phyloP scores from a whole-genome alignment of 148 eudicot genomes.

The Fagopyrum tataricum region DNA sequence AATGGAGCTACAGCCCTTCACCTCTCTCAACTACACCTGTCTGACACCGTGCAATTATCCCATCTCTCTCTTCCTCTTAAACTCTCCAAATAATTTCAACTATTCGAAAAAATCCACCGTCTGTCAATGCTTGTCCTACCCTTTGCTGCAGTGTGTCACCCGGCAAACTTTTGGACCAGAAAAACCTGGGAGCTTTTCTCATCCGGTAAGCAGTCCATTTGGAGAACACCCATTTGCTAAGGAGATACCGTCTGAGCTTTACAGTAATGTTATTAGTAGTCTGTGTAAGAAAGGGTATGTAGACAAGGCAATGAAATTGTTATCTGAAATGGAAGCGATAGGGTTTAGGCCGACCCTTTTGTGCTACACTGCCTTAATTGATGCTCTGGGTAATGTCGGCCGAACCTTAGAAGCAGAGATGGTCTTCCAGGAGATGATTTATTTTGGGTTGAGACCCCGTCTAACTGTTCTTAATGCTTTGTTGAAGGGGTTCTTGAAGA shows the following conservation, averaged over 20 bases:
- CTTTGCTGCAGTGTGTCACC: slow-evolving; percentile 13
- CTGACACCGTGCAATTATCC: neutral
- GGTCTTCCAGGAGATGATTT: slow-evolving; percentile 63
- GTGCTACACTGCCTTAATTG: slow-evolving; percentile 47
- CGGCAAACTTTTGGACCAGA: neutral
- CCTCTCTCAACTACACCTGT: neutral
- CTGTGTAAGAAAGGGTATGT: slow-evolving; percentile 41
- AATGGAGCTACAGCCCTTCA: neutral
- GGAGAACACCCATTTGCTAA: slow-evolving; percentile 24
- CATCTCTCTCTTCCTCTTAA: slow-evolving; percentile 2
- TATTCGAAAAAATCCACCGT: neutral
- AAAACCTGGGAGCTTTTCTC: slow-evolving; percentile 11
- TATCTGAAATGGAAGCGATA: slow-evolving; percentile 73
- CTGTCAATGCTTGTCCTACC: slow-evolving; percentile 11
- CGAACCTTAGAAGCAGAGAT: slow-evolving; percentile 85
- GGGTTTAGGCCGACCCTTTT: slow-evolving; percentile 39
- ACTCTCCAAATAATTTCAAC: neutral
- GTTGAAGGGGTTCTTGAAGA: slow-evolving; percentile 64
- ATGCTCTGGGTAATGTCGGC: slow-evolving; percentile 55
- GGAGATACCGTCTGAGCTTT: slow-evolving; percentile 50
- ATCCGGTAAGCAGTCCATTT: slow-evolving; percentile 8
- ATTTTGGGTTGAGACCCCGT: slow-evolving; percentile 46
- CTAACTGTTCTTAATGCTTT: slow-evolving; percentile 48
- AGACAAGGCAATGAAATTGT: slow-evolving; percentile 49
- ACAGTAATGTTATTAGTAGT: slow-evolving; percentile 36